phyloP scores from a whole-genome alignment of 1,139 yeast genomes.

The Saccharomyces uvarum region DNA sequence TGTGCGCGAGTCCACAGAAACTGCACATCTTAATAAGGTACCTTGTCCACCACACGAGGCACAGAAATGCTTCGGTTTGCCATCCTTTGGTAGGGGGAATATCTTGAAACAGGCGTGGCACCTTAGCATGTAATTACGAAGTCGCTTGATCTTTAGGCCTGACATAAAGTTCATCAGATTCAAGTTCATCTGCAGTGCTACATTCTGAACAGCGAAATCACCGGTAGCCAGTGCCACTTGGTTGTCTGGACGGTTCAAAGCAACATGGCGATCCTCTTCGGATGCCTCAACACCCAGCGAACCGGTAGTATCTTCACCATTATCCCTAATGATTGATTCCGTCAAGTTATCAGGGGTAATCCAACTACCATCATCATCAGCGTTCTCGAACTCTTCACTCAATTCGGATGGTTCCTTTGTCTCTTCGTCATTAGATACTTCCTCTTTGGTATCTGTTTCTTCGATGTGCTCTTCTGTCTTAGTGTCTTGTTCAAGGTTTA shows the following conservation, averaged over 20 bases:
- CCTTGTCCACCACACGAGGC: constrained; percentile 89
- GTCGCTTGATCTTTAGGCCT: constrained; percentile 77
- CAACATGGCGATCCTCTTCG: constrained; percentile 16
- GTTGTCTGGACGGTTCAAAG: constrained; percentile 32
- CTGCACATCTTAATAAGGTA: constrained; percentile 84
- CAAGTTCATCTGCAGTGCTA: constrained; percentile 81
- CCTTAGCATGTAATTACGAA: constrained; percentile 87
- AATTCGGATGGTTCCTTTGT: constrained; percentile 46
- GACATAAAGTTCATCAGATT: constrained; percentile 78
- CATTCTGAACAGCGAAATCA: constrained; percentile 96
- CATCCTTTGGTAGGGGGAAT: constrained; percentile 68
- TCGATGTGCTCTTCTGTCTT: constrained; percentile 9
- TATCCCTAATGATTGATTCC: constrained; percentile 60
- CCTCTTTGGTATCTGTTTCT: constrained; percentile 7
- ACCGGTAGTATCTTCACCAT: constrained; percentile 42
- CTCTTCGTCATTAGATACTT: constrained; percentile 9
- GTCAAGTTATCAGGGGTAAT: constrained; percentile 80
- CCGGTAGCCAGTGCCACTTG: constrained; percentile 86
- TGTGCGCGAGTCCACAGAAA: constrained; percentile 67
- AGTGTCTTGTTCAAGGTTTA: constrained; percentile 10
- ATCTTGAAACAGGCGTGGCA: constrained; percentile 94
- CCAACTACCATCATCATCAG: constrained; percentile 88
- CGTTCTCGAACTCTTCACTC: constrained; percentile 46
- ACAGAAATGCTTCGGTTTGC: constrained; percentile 79
- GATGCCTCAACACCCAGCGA: constrained; percentile 28